Evolutionary conservation across 257 asterid species (phyloP).

Genomic region (Verbascum thapsus): DNA sequence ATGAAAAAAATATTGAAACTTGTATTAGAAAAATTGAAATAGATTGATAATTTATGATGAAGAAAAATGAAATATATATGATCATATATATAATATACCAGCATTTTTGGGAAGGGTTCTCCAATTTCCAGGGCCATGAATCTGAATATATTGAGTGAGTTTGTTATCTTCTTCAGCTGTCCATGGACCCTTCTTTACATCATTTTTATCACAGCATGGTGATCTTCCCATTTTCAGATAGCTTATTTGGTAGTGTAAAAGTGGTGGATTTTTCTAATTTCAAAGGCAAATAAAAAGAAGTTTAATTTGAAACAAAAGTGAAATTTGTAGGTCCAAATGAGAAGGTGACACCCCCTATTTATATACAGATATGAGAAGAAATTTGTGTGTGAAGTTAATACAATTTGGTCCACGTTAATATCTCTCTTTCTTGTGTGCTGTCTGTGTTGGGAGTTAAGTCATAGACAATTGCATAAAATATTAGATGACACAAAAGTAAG

Average conservation of each 20-base stretch:
- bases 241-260: neutral
- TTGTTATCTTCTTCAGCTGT: slow-evolving; percentile 33
- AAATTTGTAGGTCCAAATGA: slow-evolving; percentile 4
- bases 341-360: neutral
- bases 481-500: neutral
- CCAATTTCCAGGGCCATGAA: slow-evolving; percentile 34
- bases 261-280: neutral
- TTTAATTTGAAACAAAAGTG: slow-evolving; percentile 21
- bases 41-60: too few relatives aligned
- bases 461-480: neutral
- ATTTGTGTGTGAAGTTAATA: slow-evolving; percentile 17
- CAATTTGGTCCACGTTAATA: slow-evolving; percentile 29
- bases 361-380: slow-evolving; percentile 2
- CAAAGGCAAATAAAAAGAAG: slow-evolving; percentile 1
- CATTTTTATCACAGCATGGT: slow-evolving; percentile 32
- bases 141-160: slow-evolving; percentile 31
- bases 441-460: too few relatives aligned
- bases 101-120: slow-evolving; percentile 38
- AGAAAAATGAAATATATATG: too few relatives aligned
- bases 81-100: slow-evolving; percentile 17
- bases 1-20: neutral
- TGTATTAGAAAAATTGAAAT: too few relatives aligned
- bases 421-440: too few relatives aligned
- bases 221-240: slow-evolving; percentile 30
- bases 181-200: slow-evolving; percentile 37